These are phyloP conservation scores for Amanita rubescens DNA, from an alignment of 768 basidiomycete genomes.

Conservation along the genomic window DNA sequence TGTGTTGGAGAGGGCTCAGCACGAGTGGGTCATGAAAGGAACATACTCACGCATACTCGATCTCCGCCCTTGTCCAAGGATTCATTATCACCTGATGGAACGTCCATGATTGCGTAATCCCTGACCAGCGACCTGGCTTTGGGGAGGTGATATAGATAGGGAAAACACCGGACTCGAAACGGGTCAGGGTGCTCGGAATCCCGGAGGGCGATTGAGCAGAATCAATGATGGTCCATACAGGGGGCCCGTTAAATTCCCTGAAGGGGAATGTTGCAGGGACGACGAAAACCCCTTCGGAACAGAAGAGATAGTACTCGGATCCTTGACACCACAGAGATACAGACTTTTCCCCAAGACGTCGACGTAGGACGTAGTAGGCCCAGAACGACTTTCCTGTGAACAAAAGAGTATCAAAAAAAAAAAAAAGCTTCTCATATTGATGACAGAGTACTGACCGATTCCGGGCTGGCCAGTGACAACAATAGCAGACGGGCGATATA, in stretches of 20 bases:
- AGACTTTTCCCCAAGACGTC: conserved; percentile 8
- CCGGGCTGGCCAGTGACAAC: conserved; percentile 10
- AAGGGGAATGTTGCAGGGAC: conserved; percentile 1
- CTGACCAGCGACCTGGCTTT: conserved; percentile 4
- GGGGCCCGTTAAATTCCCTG: background rate
- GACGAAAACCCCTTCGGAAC: conserved; percentile 5
- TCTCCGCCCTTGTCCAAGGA: conserved; percentile 11
- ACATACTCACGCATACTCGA: conserved; percentile 2
- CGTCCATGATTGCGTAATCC: conserved; percentile 3
- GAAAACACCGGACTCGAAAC: background rate
- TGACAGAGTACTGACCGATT: conserved; percentile 8
- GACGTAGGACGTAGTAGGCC: conserved; percentile 4
- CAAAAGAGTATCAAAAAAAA: background rate
- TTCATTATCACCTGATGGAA: conserved; percentile 7
- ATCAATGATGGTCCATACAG: background rate
- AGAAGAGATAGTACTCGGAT: conserved; percentile 6
- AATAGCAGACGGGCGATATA: background rate
- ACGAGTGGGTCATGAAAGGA: background rate
- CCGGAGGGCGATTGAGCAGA: background rate
- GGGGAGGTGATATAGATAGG: conserved; percentile 11
- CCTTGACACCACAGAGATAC: conserved; percentile 7
- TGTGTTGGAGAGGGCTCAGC: background rate
- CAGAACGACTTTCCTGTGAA: conserved; percentile 7
- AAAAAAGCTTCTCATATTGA: background rate
- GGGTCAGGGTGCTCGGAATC: background rate